These are phyloP conservation scores for Pythium sukuiense DNA, from an alignment of 352 stramenopile genomes.

Conservation along the genomic window DNA sequence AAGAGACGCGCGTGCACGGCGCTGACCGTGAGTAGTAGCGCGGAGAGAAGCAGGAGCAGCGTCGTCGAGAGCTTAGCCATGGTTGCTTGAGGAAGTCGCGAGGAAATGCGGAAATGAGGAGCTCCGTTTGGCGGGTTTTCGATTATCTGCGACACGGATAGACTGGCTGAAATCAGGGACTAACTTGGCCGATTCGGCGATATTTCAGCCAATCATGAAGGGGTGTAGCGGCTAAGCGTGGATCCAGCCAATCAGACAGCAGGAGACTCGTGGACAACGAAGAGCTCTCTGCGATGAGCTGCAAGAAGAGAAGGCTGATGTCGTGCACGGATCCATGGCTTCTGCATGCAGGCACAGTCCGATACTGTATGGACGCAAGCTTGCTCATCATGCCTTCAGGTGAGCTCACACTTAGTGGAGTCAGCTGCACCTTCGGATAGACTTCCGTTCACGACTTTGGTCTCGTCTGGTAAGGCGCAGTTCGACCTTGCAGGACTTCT, in stretches of 20 bases:
- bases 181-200: neutral
- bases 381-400: too few species aligned
- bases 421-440: too few species aligned
- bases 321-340: too few species aligned
- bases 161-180: neutral
- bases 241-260: slow-evolving; percentile 7
- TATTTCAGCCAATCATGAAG: slow-evolving; percentile 10
- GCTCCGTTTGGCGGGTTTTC: neutral
- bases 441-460: too few species aligned
- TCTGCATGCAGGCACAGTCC: too few species aligned
- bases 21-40: neutral
- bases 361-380: too few species aligned
- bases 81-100: neutral
- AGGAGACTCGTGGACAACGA: neutral
- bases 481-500: too few species aligned
- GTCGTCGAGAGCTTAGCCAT: slow-evolving; percentile 11
- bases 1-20: slow-evolving; percentile 10
- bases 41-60: slow-evolving; percentile 15
- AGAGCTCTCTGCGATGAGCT: too few species aligned
- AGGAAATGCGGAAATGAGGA: slow-evolving; percentile 12
- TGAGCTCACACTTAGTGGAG: too few species aligned
- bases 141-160: slow-evolving; percentile 1
- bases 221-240: slow-evolving; percentile 2
- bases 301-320: too few species aligned
- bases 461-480: too few species aligned